Evolutionary conservation across 371 early-diverging fungal species (phyloP).

Genomic region (Mortierella sp.): DNA sequence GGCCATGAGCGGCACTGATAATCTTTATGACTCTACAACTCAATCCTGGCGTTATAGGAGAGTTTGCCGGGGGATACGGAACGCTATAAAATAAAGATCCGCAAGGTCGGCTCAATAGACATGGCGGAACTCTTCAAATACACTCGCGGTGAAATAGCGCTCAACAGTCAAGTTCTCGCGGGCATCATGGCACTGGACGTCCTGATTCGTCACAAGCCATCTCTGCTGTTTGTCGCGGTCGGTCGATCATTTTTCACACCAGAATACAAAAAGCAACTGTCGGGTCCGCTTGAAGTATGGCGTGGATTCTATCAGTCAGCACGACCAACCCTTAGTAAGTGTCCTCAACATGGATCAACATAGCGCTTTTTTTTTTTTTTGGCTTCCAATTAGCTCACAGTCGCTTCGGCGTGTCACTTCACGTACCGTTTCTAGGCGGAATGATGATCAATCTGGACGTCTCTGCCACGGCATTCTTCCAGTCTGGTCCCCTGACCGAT

Average conservation of each 20-base stretch:
- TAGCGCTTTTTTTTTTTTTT: no score
- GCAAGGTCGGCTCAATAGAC: conserved; percentile 65
- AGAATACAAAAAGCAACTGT: conserved; percentile 60
- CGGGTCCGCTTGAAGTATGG: conserved; percentile 89
- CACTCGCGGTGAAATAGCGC: conserved; percentile 55
- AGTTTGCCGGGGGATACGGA: no score
- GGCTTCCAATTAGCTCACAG: no score
- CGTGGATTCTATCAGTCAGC: conserved; percentile 90
- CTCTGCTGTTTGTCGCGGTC: conserved; percentile 73
- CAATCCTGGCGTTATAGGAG: no score
- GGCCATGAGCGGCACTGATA: no score
- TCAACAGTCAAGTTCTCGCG: conserved; percentile 59
- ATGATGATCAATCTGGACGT: conserved; percentile 82
- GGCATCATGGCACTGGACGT: conserved; percentile 85
- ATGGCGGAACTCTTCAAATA: conserved; percentile 64
- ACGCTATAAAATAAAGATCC: conserved; percentile 66
- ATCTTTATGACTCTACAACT: no score
- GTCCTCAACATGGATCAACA: not conserved
- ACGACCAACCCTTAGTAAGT: conserved; percentile 70
- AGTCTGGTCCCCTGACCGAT: conserved; percentile 63
- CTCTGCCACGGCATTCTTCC: conserved; percentile 78
- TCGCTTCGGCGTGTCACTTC: not conserved
- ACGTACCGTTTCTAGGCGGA: conserved; percentile 36
- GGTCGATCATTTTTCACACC: conserved; percentile 91
- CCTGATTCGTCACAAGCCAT: conserved; percentile 80